Base-by-base conservation (phyloP, 768 basidiomycete species). In the Crassisporium funariophilum region DNA sequence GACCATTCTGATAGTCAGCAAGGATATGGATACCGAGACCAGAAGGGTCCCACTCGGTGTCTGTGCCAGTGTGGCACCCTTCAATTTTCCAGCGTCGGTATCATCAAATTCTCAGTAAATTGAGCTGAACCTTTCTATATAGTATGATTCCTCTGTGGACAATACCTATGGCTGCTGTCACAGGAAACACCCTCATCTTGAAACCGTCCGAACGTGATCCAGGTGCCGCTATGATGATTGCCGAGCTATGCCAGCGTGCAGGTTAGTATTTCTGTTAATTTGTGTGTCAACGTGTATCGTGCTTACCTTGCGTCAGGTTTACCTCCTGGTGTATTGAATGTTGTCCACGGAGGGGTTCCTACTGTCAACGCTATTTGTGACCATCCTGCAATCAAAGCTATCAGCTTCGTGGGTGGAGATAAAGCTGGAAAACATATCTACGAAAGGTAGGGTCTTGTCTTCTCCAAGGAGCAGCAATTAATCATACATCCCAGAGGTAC, bases 111-210 rank as follows among this genome's bases (percentile, higher is more conserved):
- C 31, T 8, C 21, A 24, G 35, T 36, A 21, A 13, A 10, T 46
- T 17, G 39, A 29, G 20, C 38, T 36, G 17, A 44, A 21, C 54
- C 16, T 47, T 3, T 36, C 19, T 13, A 31, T 38, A 8, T 52
- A 90, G 88, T 4, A 95, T 95, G 93, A 98, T 98, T 58, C 95
- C 95, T 0, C 75, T 98, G 5, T 98, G 95, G 95, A 86, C 92
- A 0, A 94, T 98, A 55, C 88, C 88, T 35, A 84, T 93, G 80
- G 89, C 93, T 13, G 74, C 83, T 17, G 85, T 85, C 8, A 94
- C 91, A 0, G 95, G 95, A 23, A 99, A 99, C 59, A 93, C 95
- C 0, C 77, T 99, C 33, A 78, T 99, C 49, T 74, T 99, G 50
- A 99, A 99, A 60, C 95, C 95, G 15, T 94, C 91, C 1, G 95